Base-by-base conservation (phyloP, 768 basidiomycete species). In the Podaxis sp. region DNA sequence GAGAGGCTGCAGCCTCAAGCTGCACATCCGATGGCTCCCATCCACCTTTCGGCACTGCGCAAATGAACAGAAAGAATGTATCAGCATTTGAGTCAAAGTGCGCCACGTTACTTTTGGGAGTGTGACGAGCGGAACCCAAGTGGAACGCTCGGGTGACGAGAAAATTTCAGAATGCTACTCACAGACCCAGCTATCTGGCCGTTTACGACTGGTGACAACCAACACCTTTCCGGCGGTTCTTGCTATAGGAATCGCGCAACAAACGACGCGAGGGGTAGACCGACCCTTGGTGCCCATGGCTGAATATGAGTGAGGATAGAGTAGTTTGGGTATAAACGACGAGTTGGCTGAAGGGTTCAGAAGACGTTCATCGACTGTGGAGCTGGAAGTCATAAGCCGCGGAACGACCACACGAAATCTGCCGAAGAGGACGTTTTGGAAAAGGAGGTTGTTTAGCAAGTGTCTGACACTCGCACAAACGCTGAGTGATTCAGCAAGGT, bases 1-100 rank as follows among this genome's bases (percentile, higher is more conserved):
- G 85, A 71, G 86, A 89, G 79, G 93, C 93, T 74, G 93, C 93
- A 79, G 86, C 88, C 82, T 93, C 92, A 71, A 94, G 79, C 75
- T 80, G 82, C 69, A 82, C 87, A 83, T 95, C 93, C 62, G 88
- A 82, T 68, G 86, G 79, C 77, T 95, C 93, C 88, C 88, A 95
- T 72, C 93, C 93, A 75, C 93, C 93, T 81, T 95, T 95, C n/a
- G 93, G 93, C 71, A 95, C 93, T 94, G 72, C 57, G 59, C 1
- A 63, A 59, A 62, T 33, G 56, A 44, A 13, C 40, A 26, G 26
- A 46, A 33, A 44, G 22, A 57, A 22, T 42, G 60, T 57, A 55
- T 56, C 59, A 64, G 49, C 61, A 64, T 63, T 48, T 30, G 48
- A 64, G 59, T 44, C 65, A 62, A 52, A 64, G 52, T 15, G 52